A percentile compares a stretch with the other conserved stretches of the same genome.
These are phyloP conservation scores for Coemansia asiatica DNA, from an alignment of 192 early-diverging fungal species.

Conservation along the genomic window DNA sequence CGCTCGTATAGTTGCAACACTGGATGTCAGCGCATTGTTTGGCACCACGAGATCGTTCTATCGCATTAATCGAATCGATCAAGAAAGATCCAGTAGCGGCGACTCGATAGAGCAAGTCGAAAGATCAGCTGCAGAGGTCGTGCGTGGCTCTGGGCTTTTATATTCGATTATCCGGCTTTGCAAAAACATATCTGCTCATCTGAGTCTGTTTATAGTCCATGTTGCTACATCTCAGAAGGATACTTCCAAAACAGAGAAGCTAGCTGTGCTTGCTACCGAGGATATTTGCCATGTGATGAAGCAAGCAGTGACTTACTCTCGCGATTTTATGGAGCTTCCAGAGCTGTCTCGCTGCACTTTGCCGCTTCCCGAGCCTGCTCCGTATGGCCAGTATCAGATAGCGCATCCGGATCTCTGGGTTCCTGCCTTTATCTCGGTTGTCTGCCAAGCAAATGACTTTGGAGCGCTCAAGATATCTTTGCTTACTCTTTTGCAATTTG, in stretches of 20 bases:
- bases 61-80: not conserved
- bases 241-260: not conserved
- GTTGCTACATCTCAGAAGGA: not conserved
- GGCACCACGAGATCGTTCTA: constrained; percentile 35
- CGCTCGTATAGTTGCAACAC: not conserved
- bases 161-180: constrained; percentile 21
- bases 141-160: constrained; percentile 39
- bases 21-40: constrained; percentile 18
- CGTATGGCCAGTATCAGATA: not conserved
- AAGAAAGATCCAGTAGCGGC: not conserved
- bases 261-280: constrained; percentile 24
- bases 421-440: constrained; percentile 20
- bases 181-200: constrained; percentile 22
- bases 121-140: constrained; percentile 22
- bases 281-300: constrained; percentile 41
- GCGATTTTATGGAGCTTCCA: constrained; percentile 13
- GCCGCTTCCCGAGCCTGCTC: constrained; percentile 3
- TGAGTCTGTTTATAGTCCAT: constrained; percentile 14
- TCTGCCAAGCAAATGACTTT: constrained; percentile 18
- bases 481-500: constrained; percentile 32
- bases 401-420: constrained; percentile 27
- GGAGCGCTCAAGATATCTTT: constrained; percentile 21
- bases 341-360: constrained; percentile 13
- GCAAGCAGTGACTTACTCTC: constrained; percentile 24
- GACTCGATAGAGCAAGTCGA: constrained; percentile 16